These are phyloP conservation scores for Kuraishia hungarica DNA, from an alignment of 805 yeast species.

Conservation along the genomic window DNA sequence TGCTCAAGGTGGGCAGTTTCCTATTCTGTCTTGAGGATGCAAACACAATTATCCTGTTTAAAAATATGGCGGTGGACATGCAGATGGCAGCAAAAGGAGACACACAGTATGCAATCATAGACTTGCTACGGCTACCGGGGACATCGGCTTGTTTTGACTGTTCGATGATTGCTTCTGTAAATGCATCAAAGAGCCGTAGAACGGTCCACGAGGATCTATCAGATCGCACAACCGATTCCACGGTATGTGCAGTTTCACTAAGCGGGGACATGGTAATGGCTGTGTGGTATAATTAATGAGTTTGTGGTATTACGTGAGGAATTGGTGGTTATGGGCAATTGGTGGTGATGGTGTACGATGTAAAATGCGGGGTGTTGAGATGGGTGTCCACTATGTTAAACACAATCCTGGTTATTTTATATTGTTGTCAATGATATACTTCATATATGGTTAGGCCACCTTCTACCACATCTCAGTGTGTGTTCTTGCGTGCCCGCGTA, in stretches of 20 bases:
- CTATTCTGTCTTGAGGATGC: constrained; percentile 40
- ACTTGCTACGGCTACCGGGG: constrained; percentile 23
- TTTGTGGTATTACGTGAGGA: too few relatives aligned
- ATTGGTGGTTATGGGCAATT: too few relatives aligned
- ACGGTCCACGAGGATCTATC: not conserved
- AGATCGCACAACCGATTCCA: not conserved
- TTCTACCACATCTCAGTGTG: not conserved
- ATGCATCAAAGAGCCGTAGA: constrained; percentile 8
- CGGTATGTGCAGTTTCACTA: not conserved
- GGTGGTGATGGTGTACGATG: too few relatives aligned
- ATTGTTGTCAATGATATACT: too few relatives aligned
- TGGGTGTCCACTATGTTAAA: not conserved
- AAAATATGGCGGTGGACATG: constrained; percentile 46
- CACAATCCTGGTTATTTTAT: not conserved
- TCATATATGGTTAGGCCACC: too few relatives aligned
- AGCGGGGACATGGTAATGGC: not conserved
- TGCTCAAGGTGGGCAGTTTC: constrained; percentile 21
- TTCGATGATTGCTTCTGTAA: constrained; percentile 23
- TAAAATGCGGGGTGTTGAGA: too few relatives aligned
- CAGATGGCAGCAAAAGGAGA: constrained; percentile 44
- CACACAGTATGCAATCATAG: constrained; percentile 39
- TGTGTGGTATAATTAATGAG: too few relatives aligned
- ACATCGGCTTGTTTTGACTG: constrained; percentile 21
- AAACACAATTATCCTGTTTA: constrained; percentile 52
- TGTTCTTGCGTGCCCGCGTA: too few relatives aligned